Evolutionary conservation across 768 basidiomycete species (phyloP), one percentile per base, ranked within the genome.

Genomic region (Lactifluus subvellereus): DNA sequence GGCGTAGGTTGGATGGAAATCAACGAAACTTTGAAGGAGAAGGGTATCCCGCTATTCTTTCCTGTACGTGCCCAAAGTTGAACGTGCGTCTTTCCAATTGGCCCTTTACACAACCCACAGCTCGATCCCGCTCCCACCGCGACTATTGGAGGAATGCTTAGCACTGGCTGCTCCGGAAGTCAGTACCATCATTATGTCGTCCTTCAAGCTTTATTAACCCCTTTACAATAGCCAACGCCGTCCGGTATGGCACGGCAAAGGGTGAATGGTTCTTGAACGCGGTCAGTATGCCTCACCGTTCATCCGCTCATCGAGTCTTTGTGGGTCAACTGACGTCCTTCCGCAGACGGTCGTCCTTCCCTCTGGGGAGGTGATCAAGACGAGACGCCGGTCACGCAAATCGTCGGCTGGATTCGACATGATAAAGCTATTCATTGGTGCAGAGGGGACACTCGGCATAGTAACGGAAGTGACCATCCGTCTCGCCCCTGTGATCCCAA

Each of bases 181-280:
- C 76, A 72, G 76, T 71, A 20, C 67, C 30, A 11, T 30, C 52
- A 13, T 30, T 33, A 6, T 22, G 57, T 10, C 7, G 14, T 58
- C 20, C 53, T 48, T 33, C 35, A 38, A 13, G 13, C 5, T 33
- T 42, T 38, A n/a, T 33, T 57, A 33, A 30, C n/a, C 58, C 14
- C 64, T 16, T 20, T 47, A 16, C 38, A 20, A 13, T 57, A 83
- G 89, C 89, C 0, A 91, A 90, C 67, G 88, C 89, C 1, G 90
- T 91, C 1, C 77, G 91, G 27, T 95, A 94, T 70, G 94, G 91
- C 10, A 95, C 92, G 7, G 92, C 91, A 0, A 91, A 88, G 71
- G 89, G 79, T 0, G 92, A 94, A 75, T 94, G 92, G 93, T 91
- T 95, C 69, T 76, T 95, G 47, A 94, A 94, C 67, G 82, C 82